A percentile compares a stretch with the other conserved stretches of the same genome.
These are phyloP conservation scores for Piloderma croceum DNA, from an alignment of 768 basidiomycete species.

Conservation along the genomic window DNA sequence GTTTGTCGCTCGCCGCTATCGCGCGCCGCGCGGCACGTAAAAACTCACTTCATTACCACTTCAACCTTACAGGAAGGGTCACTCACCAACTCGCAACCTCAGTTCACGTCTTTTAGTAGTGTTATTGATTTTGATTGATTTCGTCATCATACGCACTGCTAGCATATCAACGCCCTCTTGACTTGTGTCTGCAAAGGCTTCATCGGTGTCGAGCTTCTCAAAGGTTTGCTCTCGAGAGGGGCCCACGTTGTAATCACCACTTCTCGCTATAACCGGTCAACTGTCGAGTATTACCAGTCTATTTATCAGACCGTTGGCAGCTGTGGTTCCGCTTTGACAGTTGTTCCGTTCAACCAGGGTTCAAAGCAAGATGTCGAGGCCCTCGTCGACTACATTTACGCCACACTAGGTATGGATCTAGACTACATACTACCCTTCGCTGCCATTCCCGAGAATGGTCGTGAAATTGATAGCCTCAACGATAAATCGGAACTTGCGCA, in stretches of 20 bases:
- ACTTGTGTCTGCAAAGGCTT: constrained; percentile 98
- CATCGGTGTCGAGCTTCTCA: constrained; percentile 96
- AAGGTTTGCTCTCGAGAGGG: constrained; percentile 93
- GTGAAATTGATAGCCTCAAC: constrained; percentile 95
- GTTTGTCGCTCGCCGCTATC: no score
- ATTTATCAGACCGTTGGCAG: constrained; percentile 96
- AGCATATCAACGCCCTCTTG: constrained; percentile 96
- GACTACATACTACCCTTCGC: constrained; percentile 99
- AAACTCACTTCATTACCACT: no score
- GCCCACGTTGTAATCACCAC: constrained; percentile 97
- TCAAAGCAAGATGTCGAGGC: constrained; percentile 99
- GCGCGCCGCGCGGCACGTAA: no score
- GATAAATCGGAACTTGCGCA: constrained; percentile 98
- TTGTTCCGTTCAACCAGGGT: constrained; percentile 98
- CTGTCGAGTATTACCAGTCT: constrained; percentile 96
- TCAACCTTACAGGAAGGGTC: no score
- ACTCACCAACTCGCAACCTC: no score
- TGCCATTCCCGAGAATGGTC: constrained; percentile 96
- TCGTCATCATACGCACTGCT: no score
- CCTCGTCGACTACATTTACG: constrained; percentile 96
- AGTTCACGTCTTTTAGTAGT: no score
- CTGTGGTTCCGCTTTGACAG: constrained; percentile 92
- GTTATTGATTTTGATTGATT: no score
- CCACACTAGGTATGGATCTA: constrained; percentile 89
- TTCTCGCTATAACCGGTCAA: constrained; percentile 91